Evolutionary conservation across 768 basidiomycete species (phyloP).

Genomic region (Mrakia blollopis): DNA sequence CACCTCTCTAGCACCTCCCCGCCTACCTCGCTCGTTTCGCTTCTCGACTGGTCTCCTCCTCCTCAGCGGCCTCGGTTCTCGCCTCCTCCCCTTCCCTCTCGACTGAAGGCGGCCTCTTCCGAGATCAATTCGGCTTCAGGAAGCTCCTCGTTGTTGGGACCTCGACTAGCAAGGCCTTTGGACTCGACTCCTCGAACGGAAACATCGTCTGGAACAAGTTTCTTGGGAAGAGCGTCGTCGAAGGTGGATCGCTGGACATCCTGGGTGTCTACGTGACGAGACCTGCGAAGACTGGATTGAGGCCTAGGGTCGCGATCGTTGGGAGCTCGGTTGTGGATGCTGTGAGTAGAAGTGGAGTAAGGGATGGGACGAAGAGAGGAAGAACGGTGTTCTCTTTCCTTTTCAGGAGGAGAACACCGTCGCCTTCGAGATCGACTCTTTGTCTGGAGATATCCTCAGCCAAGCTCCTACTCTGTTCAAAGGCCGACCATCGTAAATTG

Average conservation of each 20-base stretch:
- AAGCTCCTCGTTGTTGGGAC: constrained; percentile 75
- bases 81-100: constrained; percentile 40
- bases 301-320: constrained; percentile 38
- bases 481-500: constrained; percentile 35
- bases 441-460: constrained; percentile 38
- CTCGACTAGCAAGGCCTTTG: constrained; percentile 67
- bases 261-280: constrained; percentile 40
- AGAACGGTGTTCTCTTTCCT: background rate
- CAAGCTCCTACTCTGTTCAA: constrained; percentile 35
- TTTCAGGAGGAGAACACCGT: constrained; percentile 34
- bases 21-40: constrained; percentile 62
- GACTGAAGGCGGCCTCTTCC: constrained; percentile 48
- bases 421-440: constrained; percentile 42
- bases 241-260: constrained; percentile 36
- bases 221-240: constrained; percentile 52
- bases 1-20: constrained; percentile 59
- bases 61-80: constrained; percentile 44
- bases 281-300: constrained; percentile 34
- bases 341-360: background rate
- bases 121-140: constrained; percentile 80
- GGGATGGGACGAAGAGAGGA: background rate
- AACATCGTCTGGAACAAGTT: constrained; percentile 72
- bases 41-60: constrained; percentile 61
- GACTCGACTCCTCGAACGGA: constrained; percentile 73
- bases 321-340: constrained; percentile 1